A percentile compares a stretch with the other conserved stretches of the same genome.
phyloP scores from a whole-genome alignment of 768 basidiomycete genomes.

The Russula sp. region DNA sequence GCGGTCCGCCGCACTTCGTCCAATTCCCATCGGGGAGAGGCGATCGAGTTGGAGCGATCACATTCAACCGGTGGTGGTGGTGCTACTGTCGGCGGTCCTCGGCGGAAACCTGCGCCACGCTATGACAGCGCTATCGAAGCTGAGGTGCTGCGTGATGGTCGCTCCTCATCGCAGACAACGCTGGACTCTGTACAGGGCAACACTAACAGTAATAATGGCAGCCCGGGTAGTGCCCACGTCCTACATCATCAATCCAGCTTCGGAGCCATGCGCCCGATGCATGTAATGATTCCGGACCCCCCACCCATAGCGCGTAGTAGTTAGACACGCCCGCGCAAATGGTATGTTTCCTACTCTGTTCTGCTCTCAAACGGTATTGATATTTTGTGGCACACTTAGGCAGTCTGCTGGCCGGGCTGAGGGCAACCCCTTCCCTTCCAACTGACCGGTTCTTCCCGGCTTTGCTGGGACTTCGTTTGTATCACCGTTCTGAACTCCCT shows the following conservation, averaged over 20 bases:
- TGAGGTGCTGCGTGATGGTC: neutral
- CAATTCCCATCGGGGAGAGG: neutral
- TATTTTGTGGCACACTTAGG: neutral
- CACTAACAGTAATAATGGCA: neutral
- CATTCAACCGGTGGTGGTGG: neutral
- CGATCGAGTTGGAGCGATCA: slow-evolving; percentile 14
- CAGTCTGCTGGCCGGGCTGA: slow-evolving; percentile 21
- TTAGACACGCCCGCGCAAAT: neutral
- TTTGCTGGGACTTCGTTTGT: neutral
- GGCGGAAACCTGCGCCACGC: slow-evolving; percentile 21
- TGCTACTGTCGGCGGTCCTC: neutral
- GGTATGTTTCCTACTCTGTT: neutral
- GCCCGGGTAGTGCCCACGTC: slow-evolving; percentile 4
- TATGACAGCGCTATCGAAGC: slow-evolving; percentile 1
- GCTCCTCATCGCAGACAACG: slow-evolving; percentile 23
- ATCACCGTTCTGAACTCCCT: neutral
- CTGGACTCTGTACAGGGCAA: slow-evolving; percentile 16
- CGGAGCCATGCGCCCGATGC: slow-evolving; percentile 26
- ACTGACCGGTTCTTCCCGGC: neutral
- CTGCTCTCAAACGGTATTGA: neutral
- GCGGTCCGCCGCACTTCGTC: neutral
- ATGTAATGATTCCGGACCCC: slow-evolving; percentile 27
- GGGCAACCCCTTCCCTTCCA: neutral
- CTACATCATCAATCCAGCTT: slow-evolving; percentile 29
- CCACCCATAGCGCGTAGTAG: slow-evolving; percentile 15